Percentiles rank a stretch among this genome's conserved stretches.
These are phyloP conservation scores for Schizochytrium sp. DNA, from an alignment of 108 stramenopile genomes.

Conservation along the genomic window DNA sequence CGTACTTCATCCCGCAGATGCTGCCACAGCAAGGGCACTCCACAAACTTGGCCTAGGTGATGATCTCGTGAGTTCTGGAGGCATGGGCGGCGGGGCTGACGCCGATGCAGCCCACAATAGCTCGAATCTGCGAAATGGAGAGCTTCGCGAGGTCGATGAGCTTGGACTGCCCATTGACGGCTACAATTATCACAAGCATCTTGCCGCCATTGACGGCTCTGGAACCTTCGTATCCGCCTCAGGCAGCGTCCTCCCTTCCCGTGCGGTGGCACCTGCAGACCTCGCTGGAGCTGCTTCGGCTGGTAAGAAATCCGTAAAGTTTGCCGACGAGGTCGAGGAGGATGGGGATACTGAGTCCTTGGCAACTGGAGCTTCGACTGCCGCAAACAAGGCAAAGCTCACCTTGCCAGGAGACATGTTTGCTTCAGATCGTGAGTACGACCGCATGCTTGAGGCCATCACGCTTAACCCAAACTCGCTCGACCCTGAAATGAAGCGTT, in stretches of 20 bases:
- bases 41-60: constrained; percentile 28
- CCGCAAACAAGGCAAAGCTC: background rate
- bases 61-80: background rate
- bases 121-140: background rate
- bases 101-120: background rate
- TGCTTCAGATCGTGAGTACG: constrained; percentile 31
- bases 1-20: constrained; percentile 33
- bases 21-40: constrained; percentile 41
- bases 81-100: background rate
- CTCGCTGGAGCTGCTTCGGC: constrained; percentile 6
- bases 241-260: constrained; percentile 49
- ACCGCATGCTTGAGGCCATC: constrained; percentile 60
- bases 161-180: constrained; percentile 68
- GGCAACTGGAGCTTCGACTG: background rate
- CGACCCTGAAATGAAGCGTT: constrained; percentile 13
- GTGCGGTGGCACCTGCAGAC: background rate
- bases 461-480: constrained; percentile 37
- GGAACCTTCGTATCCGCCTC: background rate
- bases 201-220: constrained; percentile 44
- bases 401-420: constrained; percentile 37
- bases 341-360: background rate
- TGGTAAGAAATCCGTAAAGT: too few species aligned
- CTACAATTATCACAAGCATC: constrained; percentile 68
- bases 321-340: constrained; percentile 47
- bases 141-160: constrained; percentile 62